Percentiles rank a stretch among this genome's conserved stretches.
Evolutionary conservation across 495 filamentous ascomycete species (phyloP).

Genomic region (Penicillium canariense): DNA sequence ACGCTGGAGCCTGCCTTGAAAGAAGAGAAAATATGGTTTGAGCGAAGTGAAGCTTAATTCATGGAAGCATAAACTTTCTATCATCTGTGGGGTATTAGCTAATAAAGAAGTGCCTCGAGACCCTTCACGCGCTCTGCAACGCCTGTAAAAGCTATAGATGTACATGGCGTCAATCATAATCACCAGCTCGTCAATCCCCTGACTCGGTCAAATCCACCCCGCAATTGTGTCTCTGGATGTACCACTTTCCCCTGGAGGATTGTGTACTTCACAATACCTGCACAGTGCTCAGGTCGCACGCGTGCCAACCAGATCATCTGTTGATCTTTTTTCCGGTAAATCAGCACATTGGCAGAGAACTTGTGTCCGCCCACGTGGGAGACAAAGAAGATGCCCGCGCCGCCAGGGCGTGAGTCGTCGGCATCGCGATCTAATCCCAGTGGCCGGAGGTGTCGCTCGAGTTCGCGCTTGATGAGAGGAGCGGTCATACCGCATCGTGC

Average conservation of each 20-base stretch:
- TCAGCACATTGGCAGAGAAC: constrained; percentile 84
- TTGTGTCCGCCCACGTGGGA: constrained; percentile 95
- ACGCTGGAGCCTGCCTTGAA: constrained; percentile 28
- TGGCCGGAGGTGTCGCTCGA: constrained; percentile 83
- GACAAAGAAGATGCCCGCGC: constrained; percentile 91
- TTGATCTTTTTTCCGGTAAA: constrained; percentile 70
- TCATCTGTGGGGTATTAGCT: neutral
- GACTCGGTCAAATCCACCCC: constrained; percentile 83
- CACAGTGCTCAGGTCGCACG: constrained; percentile 85
- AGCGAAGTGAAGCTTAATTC: constrained; percentile 4
- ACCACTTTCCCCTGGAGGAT: constrained; percentile 90
- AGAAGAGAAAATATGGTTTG: constrained; percentile 32
- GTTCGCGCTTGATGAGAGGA: constrained; percentile 78
- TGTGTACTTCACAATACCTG: constrained; percentile 86
- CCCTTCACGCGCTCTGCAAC: neutral
- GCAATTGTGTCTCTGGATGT: constrained; percentile 77
- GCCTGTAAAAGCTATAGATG: neutral
- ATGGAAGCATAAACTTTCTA: neutral
- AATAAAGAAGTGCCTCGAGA: no score
- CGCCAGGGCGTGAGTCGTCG: constrained; percentile 79
- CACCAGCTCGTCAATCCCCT: constrained; percentile 86
- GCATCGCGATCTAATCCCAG: constrained; percentile 82
- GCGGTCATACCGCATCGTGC: constrained; percentile 92
- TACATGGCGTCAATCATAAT: no score
- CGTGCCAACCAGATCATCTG: constrained; percentile 96